Conservation (phyloP, 2,329 filamentous ascomycete species). For the Sporothrix brunneoviolacea region DNA sequence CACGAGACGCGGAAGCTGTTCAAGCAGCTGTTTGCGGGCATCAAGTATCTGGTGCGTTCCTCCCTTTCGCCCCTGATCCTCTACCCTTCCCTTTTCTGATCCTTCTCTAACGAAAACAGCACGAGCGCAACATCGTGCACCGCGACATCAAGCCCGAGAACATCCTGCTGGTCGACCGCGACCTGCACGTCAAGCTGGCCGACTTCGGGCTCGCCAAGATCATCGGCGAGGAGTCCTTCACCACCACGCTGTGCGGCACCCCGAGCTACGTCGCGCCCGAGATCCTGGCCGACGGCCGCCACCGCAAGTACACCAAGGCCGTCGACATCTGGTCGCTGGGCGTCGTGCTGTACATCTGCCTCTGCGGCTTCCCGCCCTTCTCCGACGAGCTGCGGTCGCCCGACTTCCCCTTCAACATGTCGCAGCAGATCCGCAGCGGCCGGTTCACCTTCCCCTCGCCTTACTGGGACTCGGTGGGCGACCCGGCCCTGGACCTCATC, state of each 20-base stretch:
- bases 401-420: conserved; percentile 79
- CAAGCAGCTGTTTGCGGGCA: conserved; percentile 80
- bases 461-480: conserved; percentile 87
- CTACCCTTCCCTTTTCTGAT: neutral
- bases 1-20: conserved; percentile 81
- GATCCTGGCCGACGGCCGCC: conserved; percentile 74
- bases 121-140: conserved; percentile 95
- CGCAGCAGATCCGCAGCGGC: conserved; percentile 83
- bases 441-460: conserved; percentile 92
- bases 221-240: conserved; percentile 96
- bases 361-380: conserved; percentile 95
- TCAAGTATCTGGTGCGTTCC: conserved; percentile 83
- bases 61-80: neutral
- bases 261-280: conserved; percentile 95
- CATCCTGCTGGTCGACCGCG: conserved; percentile 79
- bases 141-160: conserved; percentile 98
- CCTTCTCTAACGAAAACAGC: conserved; percentile 58
- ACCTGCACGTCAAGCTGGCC: conserved; percentile 81
- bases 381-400: conserved; percentile 80
- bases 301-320: conserved; percentile 85
- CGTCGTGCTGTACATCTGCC: conserved; percentile 95
- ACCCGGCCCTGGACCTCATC: conserved; percentile 85
- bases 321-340: conserved; percentile 96
- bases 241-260: conserved; percentile 92
- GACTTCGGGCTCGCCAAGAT: conserved; percentile 98